Conservation (phyloP, 2,329 filamentous ascomycete genomes). For the Dactylonectria macrodidyma region DNA sequence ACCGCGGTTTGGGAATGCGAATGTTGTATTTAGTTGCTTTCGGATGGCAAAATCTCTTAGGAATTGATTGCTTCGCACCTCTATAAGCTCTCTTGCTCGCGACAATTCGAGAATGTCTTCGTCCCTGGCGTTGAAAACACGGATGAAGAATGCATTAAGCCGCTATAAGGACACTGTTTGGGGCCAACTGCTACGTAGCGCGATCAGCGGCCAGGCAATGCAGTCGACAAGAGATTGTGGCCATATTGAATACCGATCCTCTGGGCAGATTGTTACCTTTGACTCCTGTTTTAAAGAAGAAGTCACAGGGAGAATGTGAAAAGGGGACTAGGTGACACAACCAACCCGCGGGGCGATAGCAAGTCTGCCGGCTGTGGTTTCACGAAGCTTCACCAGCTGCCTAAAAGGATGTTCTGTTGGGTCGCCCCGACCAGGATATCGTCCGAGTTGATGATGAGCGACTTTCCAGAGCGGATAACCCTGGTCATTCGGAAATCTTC, state of each 20-base stretch:
- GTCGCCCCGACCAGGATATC: not conserved
- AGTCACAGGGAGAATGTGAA: not conserved
- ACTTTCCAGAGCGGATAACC: not conserved
- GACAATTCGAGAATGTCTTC: too few relatives aligned
- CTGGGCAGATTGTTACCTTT: not conserved
- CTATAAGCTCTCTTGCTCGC: too few relatives aligned
- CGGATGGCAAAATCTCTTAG: too few relatives aligned
- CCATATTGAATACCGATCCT: slow-evolving; percentile 1
- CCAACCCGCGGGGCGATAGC: not conserved
- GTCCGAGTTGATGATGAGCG: not conserved
- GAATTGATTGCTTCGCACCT: too few relatives aligned
- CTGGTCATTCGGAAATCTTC: not conserved
- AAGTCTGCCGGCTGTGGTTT: not conserved
- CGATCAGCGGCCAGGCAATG: not conserved
- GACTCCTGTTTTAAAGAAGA: not conserved
- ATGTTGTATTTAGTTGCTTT: too few relatives aligned
- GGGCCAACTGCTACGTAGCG: too few relatives aligned
- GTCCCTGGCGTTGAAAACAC: too few relatives aligned
- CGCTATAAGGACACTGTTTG: too few relatives aligned
- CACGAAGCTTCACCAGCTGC: not conserved
- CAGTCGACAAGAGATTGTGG: not conserved
- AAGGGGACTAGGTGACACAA: not conserved
- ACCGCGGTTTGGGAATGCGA: too few relatives aligned
- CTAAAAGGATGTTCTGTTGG: not conserved
- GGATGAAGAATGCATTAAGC: too few relatives aligned